Evolutionary conservation across 1,139 yeast species (phyloP), one percentile per base, ranked within the genome.

Genomic region (Geotrichum candidum): DNA sequence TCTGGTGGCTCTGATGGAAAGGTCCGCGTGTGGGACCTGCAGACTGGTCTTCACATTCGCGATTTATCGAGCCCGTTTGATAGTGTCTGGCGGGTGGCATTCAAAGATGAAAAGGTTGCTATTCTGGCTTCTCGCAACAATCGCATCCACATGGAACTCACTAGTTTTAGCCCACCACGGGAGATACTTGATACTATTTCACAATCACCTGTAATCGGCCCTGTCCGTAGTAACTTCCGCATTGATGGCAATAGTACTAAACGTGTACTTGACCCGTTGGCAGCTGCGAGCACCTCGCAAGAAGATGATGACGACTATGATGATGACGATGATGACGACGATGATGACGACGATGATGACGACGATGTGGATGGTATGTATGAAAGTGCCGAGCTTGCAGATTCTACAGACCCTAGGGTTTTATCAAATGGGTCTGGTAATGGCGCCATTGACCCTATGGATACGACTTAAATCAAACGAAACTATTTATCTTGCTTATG

Each of bases 1-100:
- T 88, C 94, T 59, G 98, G 97, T 4, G 88, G 91, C 68, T 96
- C 90, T 64, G 85, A 85, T 71, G 97, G 97, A 31, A 82, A 83
- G 60, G 96, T 91, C n/a, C 87, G 88, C 68, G 83, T 92, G 82
- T 88, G 98, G 98, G 96, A 91, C 73, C 78, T 91, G 67, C 80
- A 82, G 60, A 86, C 90, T 13, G 94, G 95, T 69, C 83, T 84
- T 27, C 75, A 74, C 55, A 65, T 78, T 33, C 74, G 80, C 13
- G 78, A 76, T 59, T 65, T 78, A 54, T 70, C 74, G 2, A 67
- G 68, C 48, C 72, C 74, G 25, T 74, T 74, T 61, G 76, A 76
- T 51, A 73, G 77, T 6, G 79, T 78, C 41, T 78, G 81, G 81
- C 70, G 79, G 15, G 74, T 78, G 33, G 78, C 77, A 11, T 75